Evolutionary conservation across 2,329 filamentous ascomycete genomes (phyloP).

Genomic region (Ophiostoma quercus): DNA sequence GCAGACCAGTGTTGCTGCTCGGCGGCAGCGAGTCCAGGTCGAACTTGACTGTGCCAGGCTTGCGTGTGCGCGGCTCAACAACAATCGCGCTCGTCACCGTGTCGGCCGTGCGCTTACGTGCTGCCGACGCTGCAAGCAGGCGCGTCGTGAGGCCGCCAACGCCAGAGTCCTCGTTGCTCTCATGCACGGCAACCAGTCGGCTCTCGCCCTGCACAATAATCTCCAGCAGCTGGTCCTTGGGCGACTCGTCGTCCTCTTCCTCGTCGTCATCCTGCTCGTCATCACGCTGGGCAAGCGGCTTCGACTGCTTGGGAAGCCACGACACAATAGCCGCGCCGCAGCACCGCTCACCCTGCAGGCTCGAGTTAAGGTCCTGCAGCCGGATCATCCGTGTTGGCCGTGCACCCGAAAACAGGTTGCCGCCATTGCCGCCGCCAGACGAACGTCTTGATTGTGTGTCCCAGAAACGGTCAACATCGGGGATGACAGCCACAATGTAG

Average conservation of each 20-base stretch:
- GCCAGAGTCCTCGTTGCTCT: slow-evolving; percentile 39
- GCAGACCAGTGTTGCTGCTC: slow-evolving; percentile 33
- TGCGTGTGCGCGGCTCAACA: slow-evolving; percentile 45
- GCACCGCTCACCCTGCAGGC: slow-evolving; percentile 54
- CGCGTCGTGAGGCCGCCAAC: slow-evolving; percentile 36
- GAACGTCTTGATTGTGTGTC: slow-evolving; percentile 52
- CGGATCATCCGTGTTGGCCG: slow-evolving; percentile 54
- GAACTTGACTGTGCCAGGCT: slow-evolving; percentile 42
- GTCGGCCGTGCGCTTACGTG: slow-evolving; percentile 33
- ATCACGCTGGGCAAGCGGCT: slow-evolving; percentile 23
- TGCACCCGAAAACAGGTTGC: slow-evolving; percentile 52
- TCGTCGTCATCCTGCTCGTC: slow-evolving; percentile 23
- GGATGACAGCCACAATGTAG: slow-evolving; percentile 51
- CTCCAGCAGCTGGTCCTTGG: slow-evolving; percentile 41
- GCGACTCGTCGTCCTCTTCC: slow-evolving; percentile 25
- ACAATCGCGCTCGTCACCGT: slow-evolving; percentile 46
- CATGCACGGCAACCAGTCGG: slow-evolving; percentile 50
- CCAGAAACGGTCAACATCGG: slow-evolving; percentile 53
- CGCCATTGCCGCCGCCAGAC: slow-evolving; percentile 36
- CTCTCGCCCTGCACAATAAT: slow-evolving; percentile 53
- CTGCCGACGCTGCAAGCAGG: slow-evolving; percentile 29
- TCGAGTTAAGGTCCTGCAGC: slow-evolving; percentile 48
- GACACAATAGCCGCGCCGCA: slow-evolving; percentile 46
- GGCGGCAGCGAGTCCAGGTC: slow-evolving; percentile 43
- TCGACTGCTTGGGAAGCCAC: slow-evolving; percentile 31